Evolutionary conservation across 179 eudicot species (phyloP).

Genomic region (Corrigiola litoralis): DNA sequence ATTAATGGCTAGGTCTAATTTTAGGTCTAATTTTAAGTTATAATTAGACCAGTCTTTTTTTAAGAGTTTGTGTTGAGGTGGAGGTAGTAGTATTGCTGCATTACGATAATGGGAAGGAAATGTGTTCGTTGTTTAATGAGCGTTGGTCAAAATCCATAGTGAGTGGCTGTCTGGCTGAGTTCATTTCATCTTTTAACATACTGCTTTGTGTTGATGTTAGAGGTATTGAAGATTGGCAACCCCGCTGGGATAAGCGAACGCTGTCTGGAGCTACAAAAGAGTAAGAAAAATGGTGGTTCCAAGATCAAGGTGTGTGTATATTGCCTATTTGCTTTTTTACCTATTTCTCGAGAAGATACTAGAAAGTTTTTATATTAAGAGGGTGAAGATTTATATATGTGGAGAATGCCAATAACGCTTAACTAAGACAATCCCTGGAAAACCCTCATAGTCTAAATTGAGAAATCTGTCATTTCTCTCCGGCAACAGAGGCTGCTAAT

Average conservation of each 20-base stretch:
- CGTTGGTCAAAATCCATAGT: not conserved
- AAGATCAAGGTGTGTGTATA: slow-evolving; percentile 61
- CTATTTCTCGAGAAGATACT: no score
- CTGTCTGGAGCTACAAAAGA: slow-evolving; percentile 93
- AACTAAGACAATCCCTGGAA: no score
- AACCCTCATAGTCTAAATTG: no score
- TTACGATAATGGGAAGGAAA: not conserved
- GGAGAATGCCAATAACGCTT: no score
- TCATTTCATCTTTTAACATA: slow-evolving; percentile 1
- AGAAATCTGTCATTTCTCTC: no score
- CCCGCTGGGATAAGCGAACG: slow-evolving; percentile 66
- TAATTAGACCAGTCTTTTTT: no score
- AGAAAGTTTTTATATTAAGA: no score
- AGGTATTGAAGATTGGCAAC: slow-evolving; percentile 72
- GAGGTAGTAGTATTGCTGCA: not conserved
- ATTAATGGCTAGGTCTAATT: no score
- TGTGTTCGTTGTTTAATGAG: not conserved
- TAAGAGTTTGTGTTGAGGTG: not conserved
- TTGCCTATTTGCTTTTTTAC: not conserved
- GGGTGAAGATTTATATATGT: no score
- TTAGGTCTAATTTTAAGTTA: no score
- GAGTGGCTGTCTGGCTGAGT: not conserved
- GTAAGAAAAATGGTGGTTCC: slow-evolving; percentile 50
- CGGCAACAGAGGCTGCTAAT: no score
- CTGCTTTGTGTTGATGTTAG: slow-evolving; percentile 28